Conservation (phyloP, 2,329 filamentous ascomycete genomes). For the Colletotrichum eleusines region DNA sequence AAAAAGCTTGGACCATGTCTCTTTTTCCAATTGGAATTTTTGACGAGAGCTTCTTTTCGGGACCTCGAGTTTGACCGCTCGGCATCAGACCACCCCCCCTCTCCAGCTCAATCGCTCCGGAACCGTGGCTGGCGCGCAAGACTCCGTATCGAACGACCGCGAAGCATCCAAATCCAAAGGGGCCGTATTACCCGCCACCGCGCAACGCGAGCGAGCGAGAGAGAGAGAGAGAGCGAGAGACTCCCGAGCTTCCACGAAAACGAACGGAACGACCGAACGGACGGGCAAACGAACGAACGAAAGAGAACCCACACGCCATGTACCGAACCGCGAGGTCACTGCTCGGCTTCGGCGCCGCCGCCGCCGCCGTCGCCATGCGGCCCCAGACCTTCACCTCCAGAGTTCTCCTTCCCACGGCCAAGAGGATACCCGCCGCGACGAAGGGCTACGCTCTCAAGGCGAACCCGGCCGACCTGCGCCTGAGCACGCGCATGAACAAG, state of each 20-base stretch:
- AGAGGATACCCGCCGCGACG: slow-evolving; percentile 30
- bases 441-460: slow-evolving; percentile 26
- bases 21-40: slow-evolving; percentile 33
- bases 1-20: slow-evolving; percentile 36
- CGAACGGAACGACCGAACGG: not conserved
- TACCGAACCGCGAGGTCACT: slow-evolving; percentile 37
- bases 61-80: not conserved
- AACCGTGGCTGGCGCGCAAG: not conserved
- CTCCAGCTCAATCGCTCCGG: not conserved
- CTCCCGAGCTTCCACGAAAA: not conserved
- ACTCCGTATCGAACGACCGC: not conserved
- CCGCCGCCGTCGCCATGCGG: slow-evolving; percentile 9
- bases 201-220: not conserved
- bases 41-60: not conserved
- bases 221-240: not conserved
- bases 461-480: slow-evolving; percentile 18
- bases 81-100: slow-evolving; percentile 9
- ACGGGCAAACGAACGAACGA: too few relatives aligned
- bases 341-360: slow-evolving; percentile 24
- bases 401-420: not conserved
- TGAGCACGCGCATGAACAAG: slow-evolving; percentile 13
- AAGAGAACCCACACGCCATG: slow-evolving; percentile 16
- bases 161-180: not conserved
- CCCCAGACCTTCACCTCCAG: slow-evolving; percentile 15
- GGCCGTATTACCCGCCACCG: not conserved